These are phyloP conservation scores for Irpex rosettiformis DNA, from an alignment of 1,284 basidiomycete species.

Conservation along the genomic window DNA sequence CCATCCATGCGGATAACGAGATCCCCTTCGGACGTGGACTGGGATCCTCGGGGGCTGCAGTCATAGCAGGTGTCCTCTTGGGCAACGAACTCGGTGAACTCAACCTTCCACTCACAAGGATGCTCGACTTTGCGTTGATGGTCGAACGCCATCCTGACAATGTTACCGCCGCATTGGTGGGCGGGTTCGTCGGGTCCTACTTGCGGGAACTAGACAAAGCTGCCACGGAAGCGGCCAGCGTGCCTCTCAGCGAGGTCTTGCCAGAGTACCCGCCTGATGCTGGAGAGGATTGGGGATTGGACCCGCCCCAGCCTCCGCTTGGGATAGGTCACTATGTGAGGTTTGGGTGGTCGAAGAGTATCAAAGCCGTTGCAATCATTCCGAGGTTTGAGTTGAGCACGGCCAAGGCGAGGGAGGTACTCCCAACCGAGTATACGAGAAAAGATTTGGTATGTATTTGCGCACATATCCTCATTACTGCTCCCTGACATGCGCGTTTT, in stretches of 20 bases:
- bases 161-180: conserved; percentile 95
- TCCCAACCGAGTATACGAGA: conserved; percentile 82
- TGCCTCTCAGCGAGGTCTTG: conserved; percentile 94
- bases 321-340: conserved; percentile 95
- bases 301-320: conserved; percentile 84
- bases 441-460: conserved; percentile 80
- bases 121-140: conserved; percentile 98
- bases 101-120: conserved; percentile 63
- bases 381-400: conserved; percentile 97
- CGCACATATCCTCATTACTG: conserved; percentile 29
- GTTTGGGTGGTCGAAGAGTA: conserved; percentile 84
- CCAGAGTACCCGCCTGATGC: conserved; percentile 96
- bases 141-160: conserved; percentile 99
- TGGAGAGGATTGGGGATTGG: conserved; percentile 83
- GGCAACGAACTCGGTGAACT: conserved; percentile 83
- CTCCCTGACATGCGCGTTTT: not conserved
- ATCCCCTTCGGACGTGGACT: conserved; percentile 98
- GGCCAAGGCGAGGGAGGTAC: conserved; percentile 87
- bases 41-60: conserved; percentile 96
- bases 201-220: conserved; percentile 85
- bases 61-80: conserved; percentile 93
- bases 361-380: conserved; percentile 94
- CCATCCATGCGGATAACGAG: conserved; percentile 84
- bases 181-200: conserved; percentile 98
- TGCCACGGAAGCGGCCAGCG: conserved; percentile 75